Evolutionary conservation across 1,284 basidiomycete species (phyloP), one percentile per base, ranked within the genome.

Genomic region (Heterobasidion irregulare): DNA sequence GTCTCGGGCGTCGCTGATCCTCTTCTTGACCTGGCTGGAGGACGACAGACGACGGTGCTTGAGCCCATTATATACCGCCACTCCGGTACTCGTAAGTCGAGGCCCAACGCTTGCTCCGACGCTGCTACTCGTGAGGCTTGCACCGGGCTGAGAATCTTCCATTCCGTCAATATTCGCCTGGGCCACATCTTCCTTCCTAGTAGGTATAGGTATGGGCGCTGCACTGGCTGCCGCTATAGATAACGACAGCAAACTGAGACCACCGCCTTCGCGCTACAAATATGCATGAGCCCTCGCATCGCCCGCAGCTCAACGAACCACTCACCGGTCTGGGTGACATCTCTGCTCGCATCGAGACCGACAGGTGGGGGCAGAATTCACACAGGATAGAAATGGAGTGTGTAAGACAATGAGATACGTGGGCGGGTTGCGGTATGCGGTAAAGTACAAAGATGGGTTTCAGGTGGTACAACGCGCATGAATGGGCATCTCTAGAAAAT

Each of bases 1-100:
- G 68, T 89, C 86, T 53, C 84, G 75, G 43, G 86, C 87, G 66
- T 90, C 87, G 67, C 85, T 88, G 61, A 87, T 66, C 57, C 87
- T 75, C 61, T 86, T 76, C 64, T 79, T 79, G 10, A 79, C 73
- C 69, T 85, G 83, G 13, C 84, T 83, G 8, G 80, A 77, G 0
- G 85, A 87, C 13, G 85, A 82, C 41, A 87, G 69, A 34, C 86
- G 73, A 54, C 88, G 83, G 57, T 84, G 80, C 68, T 80, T 73
- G 56, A 66, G 61, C 10, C 63, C 66, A 52, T 65, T 61, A 41
- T 70, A 67, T 13, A 64, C 58, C 8, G 62, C 62, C 19, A 63
- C 55, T 2, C 62, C 61, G 19, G 59, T 49, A 36, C 57, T 64
- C 52, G 60, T 36, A 32, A n/a, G 53, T 35, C 54, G 60, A 4